These are phyloP conservation scores for Capsella rubella DNA, from an alignment of 441 rosid genomes.

Conservation along the genomic window DNA sequence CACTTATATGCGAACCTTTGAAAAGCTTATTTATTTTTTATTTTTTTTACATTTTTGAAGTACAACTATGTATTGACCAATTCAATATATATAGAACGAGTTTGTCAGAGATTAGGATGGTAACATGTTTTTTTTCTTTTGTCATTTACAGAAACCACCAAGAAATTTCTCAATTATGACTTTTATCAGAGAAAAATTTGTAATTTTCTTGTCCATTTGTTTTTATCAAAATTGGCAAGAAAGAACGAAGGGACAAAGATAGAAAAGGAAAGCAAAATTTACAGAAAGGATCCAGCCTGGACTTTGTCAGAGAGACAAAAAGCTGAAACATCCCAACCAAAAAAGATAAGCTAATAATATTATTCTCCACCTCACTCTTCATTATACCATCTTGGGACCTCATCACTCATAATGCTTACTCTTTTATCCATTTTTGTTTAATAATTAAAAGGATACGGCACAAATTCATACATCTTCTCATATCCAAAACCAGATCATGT, in stretches of 20 bases:
- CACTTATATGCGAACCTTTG: too few species aligned
- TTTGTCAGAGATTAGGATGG: constrained; percentile 13
- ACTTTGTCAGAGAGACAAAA: constrained; percentile 42
- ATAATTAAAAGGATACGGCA: too few species aligned
- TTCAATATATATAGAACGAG: background rate
- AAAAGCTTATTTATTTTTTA: too few species aligned
- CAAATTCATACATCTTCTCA: too few species aligned
- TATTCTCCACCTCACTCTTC: constrained; percentile 30
- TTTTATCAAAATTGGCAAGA: constrained; percentile 19
- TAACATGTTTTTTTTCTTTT: constrained; percentile 26
- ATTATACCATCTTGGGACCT: constrained; percentile 33
- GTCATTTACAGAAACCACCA: constrained; percentile 33
- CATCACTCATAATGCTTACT: background rate
- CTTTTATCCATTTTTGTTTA: too few species aligned
- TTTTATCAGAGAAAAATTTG: background rate
- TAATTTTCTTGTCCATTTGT: constrained; percentile 18
- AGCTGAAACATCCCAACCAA: constrained; percentile 35
- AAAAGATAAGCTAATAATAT: constrained; percentile 28
- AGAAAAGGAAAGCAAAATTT: constrained; percentile 29
- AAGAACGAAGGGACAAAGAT: background rate
- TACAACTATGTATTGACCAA: background rate
- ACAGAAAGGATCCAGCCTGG: constrained; percentile 48
- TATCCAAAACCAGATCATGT: too few species aligned
- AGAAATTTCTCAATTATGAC: constrained; percentile 8
- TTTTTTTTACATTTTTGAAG: background rate